phyloP scores from a whole-genome alignment of 148 eudicot species.

The Rhododendron ferrugineum region DNA sequence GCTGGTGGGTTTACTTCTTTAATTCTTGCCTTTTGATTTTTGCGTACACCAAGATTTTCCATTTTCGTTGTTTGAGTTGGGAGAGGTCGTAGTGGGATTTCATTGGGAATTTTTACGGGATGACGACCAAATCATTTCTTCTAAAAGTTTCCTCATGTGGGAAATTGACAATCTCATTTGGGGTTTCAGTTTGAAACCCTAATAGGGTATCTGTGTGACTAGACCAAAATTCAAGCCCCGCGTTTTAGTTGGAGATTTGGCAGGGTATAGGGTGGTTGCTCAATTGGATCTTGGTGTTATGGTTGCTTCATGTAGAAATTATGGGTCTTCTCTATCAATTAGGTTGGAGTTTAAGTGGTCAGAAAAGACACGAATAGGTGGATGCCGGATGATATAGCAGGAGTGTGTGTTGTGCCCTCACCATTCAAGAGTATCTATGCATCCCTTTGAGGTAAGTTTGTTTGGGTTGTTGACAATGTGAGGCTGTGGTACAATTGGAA shows the following conservation, averaged over 20 bases:
- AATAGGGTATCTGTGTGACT: neutral
- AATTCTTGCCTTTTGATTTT: neutral
- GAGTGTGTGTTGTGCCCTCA: neutral
- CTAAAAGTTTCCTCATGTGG: neutral
- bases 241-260: neutral
- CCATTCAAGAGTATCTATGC: neutral
- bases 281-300: neutral
- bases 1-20: neutral
- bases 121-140: neutral
- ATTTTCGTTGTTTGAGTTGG: neutral
- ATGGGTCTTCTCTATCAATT: neutral
- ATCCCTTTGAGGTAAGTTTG: neutral
- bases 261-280: neutral
- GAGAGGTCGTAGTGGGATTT: neutral
- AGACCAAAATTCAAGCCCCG: neutral
- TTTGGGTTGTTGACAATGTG: neutral
- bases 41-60: neutral
- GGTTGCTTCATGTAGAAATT: neutral
- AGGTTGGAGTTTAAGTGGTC: neutral
- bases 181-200: neutral
- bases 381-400: neutral
- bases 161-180: neutral
- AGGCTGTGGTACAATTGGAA: neutral
- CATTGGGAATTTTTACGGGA: neutral
- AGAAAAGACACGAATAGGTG: neutral